Evolutionary conservation across 768 basidiomycete species (phyloP), one percentile per base, ranked within the genome.

Genomic region (Dacryopinax primogenitus): DNA sequence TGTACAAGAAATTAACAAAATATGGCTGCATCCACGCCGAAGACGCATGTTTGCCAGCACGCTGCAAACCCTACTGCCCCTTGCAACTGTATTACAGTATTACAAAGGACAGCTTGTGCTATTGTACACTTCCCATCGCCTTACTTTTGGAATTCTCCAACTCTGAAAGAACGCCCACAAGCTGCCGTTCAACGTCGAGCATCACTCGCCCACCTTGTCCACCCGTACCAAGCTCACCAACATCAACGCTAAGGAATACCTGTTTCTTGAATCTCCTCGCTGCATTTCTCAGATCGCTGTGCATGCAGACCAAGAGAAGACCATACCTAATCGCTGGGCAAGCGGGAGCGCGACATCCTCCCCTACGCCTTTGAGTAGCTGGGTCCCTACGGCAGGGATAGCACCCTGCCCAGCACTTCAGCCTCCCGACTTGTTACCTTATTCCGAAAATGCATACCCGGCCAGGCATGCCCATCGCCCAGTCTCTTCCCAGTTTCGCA

Each of bases 261-360:
- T 85, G 83, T 70, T 82, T 85, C 68, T 77, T 73, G 68, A 86
- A 82, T 16, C 86, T 81, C 69, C 76, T 81, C 26, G 87, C 88
- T 90, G 75, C 45, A 63, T 65, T 36, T 45, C 12, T 41, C 62
- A 32, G 41, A 21, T 45, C 45, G 64, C 44, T 39, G 35, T 33
- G 36, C 41, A n/a, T n/a, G n/a, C n/a, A n/a, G n/a, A n/a, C n/a
- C n/a, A n/a, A 68, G 61, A 30, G 62, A 62, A 63, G 62, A 61
- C 51, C 80, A 77, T 77, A 91, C 90, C 88, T 72, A 92, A 79
- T 72, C 90, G 83, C 74, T 84, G 85, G 58, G 87, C 86, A 85
- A 92, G 89, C 66, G 85, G 77, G 68, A 84, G 75, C 62, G 88
- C 83, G 23, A 81, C 76, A 73, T 89, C 88, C 62, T 83, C 81